Conservation (phyloP, 2,329 filamentous ascomycete genomes). For the Cladophialophora exuberans region DNA sequence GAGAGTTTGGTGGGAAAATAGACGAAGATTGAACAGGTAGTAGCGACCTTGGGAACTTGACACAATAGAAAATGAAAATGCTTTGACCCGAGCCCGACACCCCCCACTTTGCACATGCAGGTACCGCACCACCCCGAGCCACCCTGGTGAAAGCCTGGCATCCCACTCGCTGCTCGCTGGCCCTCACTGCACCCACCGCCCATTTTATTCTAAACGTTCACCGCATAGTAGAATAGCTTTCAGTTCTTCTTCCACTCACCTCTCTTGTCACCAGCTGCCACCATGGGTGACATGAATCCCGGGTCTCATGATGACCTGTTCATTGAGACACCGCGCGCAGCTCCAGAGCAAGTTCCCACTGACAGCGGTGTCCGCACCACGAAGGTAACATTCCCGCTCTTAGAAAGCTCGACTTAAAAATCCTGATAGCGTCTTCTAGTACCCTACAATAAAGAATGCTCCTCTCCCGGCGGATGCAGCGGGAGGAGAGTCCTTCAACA, state of each 20-base stretch:
- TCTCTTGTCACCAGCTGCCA: constrained; percentile 28
- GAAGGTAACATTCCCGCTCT: constrained; percentile 50
- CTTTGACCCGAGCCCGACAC: neutral
- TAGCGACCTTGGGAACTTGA: neutral
- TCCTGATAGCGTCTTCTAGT: constrained; percentile 55
- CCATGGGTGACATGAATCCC: constrained; percentile 46
- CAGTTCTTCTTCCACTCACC: constrained; percentile 12
- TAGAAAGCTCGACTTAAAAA: constrained; percentile 6
- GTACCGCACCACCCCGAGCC: neutral
- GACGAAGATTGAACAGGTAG: constrained; percentile 63
- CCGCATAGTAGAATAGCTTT: constrained; percentile 5
- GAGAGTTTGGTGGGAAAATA: constrained; percentile 69
- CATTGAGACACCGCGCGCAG: constrained; percentile 63
- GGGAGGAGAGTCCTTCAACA: constrained; percentile 85
- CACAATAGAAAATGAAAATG: neutral
- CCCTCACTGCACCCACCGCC: neutral
- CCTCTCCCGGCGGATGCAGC: constrained; percentile 88
- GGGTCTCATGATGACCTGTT: constrained; percentile 54
- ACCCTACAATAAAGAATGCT: constrained; percentile 87
- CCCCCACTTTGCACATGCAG: constrained; percentile 5
- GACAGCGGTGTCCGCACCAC: constrained; percentile 66
- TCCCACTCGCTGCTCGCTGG: too few species aligned
- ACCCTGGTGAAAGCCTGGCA: too few species aligned
- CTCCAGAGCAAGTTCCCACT: constrained; percentile 54
- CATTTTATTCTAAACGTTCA: constrained; percentile 8